A percentile compares a stretch with the other conserved stretches of the same genome.
These are phyloP conservation scores for Graphilbum fragrans DNA, from an alignment of 2,329 filamentous ascomycete species.

Conservation along the genomic window DNA sequence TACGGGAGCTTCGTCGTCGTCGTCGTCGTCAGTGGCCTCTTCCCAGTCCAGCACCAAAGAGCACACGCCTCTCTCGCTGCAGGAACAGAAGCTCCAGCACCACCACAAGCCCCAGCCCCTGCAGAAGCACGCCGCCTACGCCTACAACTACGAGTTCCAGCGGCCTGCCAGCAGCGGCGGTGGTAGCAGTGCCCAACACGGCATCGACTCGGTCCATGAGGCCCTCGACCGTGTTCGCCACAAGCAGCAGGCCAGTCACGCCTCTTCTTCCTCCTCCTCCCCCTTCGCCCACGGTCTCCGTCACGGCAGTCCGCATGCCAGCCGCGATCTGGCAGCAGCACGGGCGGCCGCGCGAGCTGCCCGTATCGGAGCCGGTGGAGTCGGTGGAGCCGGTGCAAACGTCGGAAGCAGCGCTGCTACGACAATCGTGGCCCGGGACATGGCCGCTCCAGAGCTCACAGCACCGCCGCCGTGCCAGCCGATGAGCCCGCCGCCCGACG, in stretches of 20 bases:
- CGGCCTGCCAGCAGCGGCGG: neutral
- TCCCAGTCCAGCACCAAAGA: no score
- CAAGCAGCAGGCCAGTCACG: no score
- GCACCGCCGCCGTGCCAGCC: constrained; percentile 7
- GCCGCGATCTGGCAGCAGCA: no score
- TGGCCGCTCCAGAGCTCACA: neutral
- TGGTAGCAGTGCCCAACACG: neutral
- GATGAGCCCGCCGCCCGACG: constrained; percentile 10
- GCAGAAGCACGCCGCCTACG: neutral
- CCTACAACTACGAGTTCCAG: neutral
- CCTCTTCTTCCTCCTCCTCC: neutral
- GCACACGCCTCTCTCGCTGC: neutral
- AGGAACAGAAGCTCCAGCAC: neutral
- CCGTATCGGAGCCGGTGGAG: no score
- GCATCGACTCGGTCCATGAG: no score
- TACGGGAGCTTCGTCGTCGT: no score
- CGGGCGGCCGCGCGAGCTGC: no score
- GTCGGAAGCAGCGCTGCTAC: neutral
- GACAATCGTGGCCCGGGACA: neutral
- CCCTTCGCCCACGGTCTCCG: neutral
- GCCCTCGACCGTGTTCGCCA: no score
- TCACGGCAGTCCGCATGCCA: no score
- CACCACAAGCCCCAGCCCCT: neutral
- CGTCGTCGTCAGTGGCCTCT: no score
- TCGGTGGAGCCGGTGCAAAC: no score